Base-by-base conservation (phyloP, 2,329 filamentous ascomycete genomes). In the Ceratocystis alfenasii region DNA sequence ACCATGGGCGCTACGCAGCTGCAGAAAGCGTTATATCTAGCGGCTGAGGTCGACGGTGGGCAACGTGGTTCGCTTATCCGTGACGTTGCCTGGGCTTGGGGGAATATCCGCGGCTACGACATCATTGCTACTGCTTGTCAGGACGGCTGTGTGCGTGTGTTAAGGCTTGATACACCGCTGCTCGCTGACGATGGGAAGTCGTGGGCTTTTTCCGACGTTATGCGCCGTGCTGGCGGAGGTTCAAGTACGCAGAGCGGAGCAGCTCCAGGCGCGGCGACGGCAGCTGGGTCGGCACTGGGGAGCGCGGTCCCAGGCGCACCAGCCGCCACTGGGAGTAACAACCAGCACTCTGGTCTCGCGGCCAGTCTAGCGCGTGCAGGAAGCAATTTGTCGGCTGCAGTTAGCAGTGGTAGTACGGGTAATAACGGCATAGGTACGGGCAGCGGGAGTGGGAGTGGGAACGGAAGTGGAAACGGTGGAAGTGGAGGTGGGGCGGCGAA, bases 61-160 rank as follows among this genome's bases (percentile, higher is more conserved):
- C 64, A 53, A 25, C 60, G 62, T 20, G 60, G 83, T 6, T 86
- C 87, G 0, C 80, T 97, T 48, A 88, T 96, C 5, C 82, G 93
- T 61, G 92, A 96, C 73, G 83, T 96, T 1, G 87, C 90, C 1
- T 99, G 94, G 94, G 90, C 93, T 0, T 88, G 91, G 61, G 93
- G 91, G 12, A 95, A 91, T 69, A 90, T 95, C 71, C 80, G 92
- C 48, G 93, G 93, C 1, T 93, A 90, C 74, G 94, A 99, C 74
- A 82, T 93, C 66, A 83, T 97, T 70, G 94, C 93, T 2, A 95
- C 92, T 5, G 93, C 91, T 1, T 94, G 90, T 73, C 95, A 95
- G 74, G 94, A 99, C 73, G 93, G 94, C 2, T 87, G 85, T 70
- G 85, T 96, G 50, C 83, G 93, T 50, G 87, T 99, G n/a, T 96